Evolutionary conservation across 495 filamentous ascomycete genomes (phyloP), one percentile per base, ranked within the genome.

Genomic region (Cudoniella acicularis): DNA sequence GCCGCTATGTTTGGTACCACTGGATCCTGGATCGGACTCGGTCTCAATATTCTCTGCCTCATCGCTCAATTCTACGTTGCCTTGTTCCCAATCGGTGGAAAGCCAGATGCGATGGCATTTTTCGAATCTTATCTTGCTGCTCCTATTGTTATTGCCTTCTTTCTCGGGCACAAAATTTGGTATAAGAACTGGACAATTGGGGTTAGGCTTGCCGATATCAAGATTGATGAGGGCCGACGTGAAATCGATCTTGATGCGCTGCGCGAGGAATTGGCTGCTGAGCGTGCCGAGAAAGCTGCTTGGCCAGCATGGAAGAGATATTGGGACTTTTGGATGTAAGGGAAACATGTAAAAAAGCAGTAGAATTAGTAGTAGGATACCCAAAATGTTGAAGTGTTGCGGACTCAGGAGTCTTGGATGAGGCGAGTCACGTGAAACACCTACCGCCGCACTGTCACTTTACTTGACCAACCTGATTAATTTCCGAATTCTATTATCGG

Each of bases 51-150:
- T 22, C 75, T 96, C n/a, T 87, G 97, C 18, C 80, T 98, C n/a
- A 69, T 93, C 52, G 92, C 90, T 10, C 92, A 98, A 67, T 95
- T 98, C 77, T 98, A 93, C 91, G 88, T 87, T 36, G 91, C 88
- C 23, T 85, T 92, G 11, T 90, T 86, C 59, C 93, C 94, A 2
- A 76, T 94, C 25, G 47, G 58, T 26, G 88, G 82, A 22, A 82
- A 79, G 60, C 71, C 61, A 0, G 57, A 69, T 0, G 82, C 79
- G 0, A 61, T 84, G 61, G 81, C 73, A 53, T 97, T 94, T 74
- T 98, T 98, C 70, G 49, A 80, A 24, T 79, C 79, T 49, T 98
- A 92, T 65, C 76, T 96, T 18, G 89, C 90, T 6, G 85, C 83
- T 0, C 94, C 94, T 0, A 83, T 98, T 47, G 88, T 96, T 22